Conservation (phyloP, 2,329 filamentous ascomycete genomes). For the Coniochaeta hoffmannii region DNA sequence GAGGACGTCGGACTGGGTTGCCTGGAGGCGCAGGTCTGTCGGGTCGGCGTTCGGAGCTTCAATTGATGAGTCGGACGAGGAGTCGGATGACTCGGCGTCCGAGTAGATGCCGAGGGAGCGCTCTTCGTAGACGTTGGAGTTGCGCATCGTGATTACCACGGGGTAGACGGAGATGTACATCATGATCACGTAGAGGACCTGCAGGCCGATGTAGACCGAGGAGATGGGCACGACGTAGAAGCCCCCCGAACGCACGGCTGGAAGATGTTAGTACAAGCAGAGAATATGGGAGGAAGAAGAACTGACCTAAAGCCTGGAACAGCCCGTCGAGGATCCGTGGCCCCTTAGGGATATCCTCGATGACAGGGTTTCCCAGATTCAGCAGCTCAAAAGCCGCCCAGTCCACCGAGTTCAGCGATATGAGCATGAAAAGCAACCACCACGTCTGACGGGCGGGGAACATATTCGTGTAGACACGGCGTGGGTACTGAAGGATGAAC, state of each 20-base stretch:
- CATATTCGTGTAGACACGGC: slow-evolving; percentile 54
- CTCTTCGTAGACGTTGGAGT: slow-evolving; percentile 68
- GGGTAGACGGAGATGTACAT: slow-evolving; percentile 62
- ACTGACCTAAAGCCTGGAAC: slow-evolving; percentile 52
- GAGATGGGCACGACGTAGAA: slow-evolving; percentile 59
- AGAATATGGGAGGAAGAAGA: slow-evolving; percentile 3
- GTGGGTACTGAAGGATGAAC: slow-evolving; percentile 48
- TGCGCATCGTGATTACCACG: slow-evolving; percentile 55
- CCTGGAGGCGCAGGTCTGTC: neutral
- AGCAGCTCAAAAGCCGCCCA: slow-evolving; percentile 61
- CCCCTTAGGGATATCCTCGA: slow-evolving; percentile 42
- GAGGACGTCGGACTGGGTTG: neutral
- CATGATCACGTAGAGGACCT: slow-evolving; percentile 55
- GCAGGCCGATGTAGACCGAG: slow-evolving; percentile 46
- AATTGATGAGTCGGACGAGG: slow-evolving; percentile 19
- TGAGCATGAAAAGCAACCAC: slow-evolving; percentile 56
- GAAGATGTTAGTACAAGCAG: neutral
- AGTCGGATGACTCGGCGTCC: slow-evolving; percentile 17
- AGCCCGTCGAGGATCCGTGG: slow-evolving; percentile 55
- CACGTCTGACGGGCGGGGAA: slow-evolving; percentile 58
- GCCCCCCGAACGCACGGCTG: slow-evolving; percentile 55
- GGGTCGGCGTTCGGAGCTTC: neutral
- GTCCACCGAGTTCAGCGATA: slow-evolving; percentile 53
- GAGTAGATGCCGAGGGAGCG: slow-evolving; percentile 54
- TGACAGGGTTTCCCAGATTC: slow-evolving; percentile 51